These are phyloP conservation scores for Malus hybrid DNA, from an alignment of 331 rosid genomes.

Conservation along the genomic window DNA sequence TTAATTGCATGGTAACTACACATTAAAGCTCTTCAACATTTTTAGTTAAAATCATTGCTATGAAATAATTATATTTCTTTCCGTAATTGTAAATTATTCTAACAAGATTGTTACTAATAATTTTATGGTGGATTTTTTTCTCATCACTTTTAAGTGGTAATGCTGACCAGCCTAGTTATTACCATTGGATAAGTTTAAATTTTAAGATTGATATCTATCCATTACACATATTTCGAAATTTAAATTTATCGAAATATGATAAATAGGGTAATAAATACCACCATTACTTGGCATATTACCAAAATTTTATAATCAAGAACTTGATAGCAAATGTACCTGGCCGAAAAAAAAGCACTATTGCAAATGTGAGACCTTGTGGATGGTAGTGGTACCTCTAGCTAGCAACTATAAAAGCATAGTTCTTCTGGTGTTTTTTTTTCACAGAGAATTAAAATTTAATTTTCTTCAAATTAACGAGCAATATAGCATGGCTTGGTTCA, in stretches of 20 bases:
- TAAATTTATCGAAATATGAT: no score
- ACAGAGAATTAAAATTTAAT: background rate
- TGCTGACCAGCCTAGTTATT: no score
- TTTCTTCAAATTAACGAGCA: background rate
- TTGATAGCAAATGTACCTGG: background rate
- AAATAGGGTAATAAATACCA: no score
- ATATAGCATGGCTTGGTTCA: background rate
- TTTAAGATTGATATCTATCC: no score
- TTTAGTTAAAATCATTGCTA: background rate
- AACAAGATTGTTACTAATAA: no score
- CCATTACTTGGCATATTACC: no score
- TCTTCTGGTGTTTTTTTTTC: background rate
- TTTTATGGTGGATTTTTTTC: no score
- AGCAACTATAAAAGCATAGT: background rate
- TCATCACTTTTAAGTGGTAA: no score
- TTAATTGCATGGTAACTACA: no score
- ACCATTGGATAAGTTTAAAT: no score
- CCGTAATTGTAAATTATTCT: background rate
- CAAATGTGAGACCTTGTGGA: background rate
- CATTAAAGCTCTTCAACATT: background rate
- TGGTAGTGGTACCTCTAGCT: background rate
- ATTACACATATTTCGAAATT: no score
- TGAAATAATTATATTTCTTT: background rate
- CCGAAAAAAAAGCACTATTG: background rate
- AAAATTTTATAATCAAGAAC: background rate